Evolutionary conservation across 352 stramenopile genomes (phyloP).

Genomic region (Plasmopara halstedii): DNA sequence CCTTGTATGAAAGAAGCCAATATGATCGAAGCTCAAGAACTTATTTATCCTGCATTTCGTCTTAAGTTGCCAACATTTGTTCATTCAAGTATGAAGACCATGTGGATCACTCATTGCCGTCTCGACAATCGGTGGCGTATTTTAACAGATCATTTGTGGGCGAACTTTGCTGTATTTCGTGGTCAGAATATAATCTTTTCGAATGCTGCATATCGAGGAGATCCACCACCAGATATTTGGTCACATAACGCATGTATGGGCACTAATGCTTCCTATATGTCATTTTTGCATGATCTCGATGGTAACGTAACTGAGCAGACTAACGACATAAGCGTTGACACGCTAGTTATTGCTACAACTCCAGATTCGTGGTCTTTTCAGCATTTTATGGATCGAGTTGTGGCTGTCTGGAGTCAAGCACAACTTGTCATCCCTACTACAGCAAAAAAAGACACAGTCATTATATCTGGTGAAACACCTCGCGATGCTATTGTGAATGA

Average conservation of each 20-base stretch:
- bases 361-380: slow-evolving; percentile 28
- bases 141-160: too few relatives aligned
- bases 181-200: slow-evolving; percentile 22
- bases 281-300: slow-evolving; percentile 10
- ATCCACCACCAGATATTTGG: slow-evolving; percentile 19
- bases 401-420: slow-evolving; percentile 22
- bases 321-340: slow-evolving; percentile 10
- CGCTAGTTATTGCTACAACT: slow-evolving; percentile 16
- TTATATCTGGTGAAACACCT: slow-evolving; percentile 9
- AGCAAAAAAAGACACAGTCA: slow-evolving; percentile 13
- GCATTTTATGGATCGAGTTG: slow-evolving; percentile 26
- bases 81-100: neutral
- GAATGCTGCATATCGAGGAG: slow-evolving; percentile 14
- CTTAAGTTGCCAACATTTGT: slow-evolving; percentile 14
- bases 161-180: slow-evolving; percentile 12
- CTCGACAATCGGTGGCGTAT: too few relatives aligned
- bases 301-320: neutral
- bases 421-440: slow-evolving; percentile 15
- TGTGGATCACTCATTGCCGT: slow-evolving; percentile 12
- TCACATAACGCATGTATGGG: slow-evolving; percentile 18
- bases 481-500: slow-evolving; percentile 21
- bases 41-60: slow-evolving; percentile 18
- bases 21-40: slow-evolving; percentile 20
- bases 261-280: slow-evolving; percentile 11
- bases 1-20: slow-evolving; percentile 23